These are phyloP conservation scores for Metschnikowia lochheadii DNA, from an alignment of 805 yeast species.

Conservation along the genomic window DNA sequence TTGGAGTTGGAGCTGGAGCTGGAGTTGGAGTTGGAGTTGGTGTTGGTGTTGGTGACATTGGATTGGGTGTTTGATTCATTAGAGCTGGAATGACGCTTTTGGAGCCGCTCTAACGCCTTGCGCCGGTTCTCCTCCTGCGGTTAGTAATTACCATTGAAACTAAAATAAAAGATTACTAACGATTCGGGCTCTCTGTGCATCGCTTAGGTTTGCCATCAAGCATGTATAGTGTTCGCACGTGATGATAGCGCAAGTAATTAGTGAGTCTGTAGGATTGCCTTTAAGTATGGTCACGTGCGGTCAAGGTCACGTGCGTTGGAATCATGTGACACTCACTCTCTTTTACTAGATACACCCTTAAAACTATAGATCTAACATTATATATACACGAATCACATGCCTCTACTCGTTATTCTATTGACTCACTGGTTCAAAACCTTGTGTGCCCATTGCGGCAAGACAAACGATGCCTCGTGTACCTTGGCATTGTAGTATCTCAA, in stretches of 20 bases:
- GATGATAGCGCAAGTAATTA: neutral
- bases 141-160: slow-evolving; percentile 8
- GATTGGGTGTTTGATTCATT: neutral
- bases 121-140: slow-evolving; percentile 59
- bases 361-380: too few species aligned
- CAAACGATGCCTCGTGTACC: slow-evolving; percentile 85
- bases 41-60: slow-evolving; percentile 5
- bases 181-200: slow-evolving; percentile 32
- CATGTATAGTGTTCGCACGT: neutral
- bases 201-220: slow-evolving; percentile 21
- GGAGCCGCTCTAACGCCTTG: slow-evolving; percentile 56
- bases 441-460: slow-evolving; percentile 88
- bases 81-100: slow-evolving; percentile 11
- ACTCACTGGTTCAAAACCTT: slow-evolving; percentile 31
- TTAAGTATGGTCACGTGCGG: too few species aligned
- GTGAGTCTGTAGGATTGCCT: too few species aligned
- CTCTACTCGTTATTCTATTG: neutral
- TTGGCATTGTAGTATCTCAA: slow-evolving; percentile 79
- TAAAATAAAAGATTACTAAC: slow-evolving; percentile 23
- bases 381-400: neutral
- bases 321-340: too few species aligned
- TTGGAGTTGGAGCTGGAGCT: neutral
- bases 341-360: too few species aligned
- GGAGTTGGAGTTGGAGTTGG: slow-evolving; percentile 6
- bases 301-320: too few species aligned